These are phyloP conservation scores for Xylaria sp. DNA, from an alignment of 2,329 filamentous ascomycete genomes.

Conservation along the genomic window DNA sequence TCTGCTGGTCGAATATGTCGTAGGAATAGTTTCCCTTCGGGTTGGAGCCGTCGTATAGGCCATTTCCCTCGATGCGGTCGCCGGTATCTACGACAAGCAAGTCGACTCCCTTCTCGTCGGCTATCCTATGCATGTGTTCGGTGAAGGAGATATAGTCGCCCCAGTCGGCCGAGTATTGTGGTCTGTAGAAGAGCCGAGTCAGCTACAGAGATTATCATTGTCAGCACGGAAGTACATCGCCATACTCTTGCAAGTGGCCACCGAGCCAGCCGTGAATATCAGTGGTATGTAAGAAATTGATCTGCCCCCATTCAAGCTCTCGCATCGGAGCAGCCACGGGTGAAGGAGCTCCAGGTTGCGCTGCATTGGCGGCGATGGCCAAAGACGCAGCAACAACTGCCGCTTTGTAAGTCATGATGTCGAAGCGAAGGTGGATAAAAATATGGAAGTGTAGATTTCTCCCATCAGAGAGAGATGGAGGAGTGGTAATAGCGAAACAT, in stretches of 20 bases:
- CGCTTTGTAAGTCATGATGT: slow-evolving; percentile 48
- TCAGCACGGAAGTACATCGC: slow-evolving; percentile 3
- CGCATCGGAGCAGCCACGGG: slow-evolving; percentile 85
- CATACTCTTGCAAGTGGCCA: slow-evolving; percentile 89
- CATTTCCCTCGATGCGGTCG: slow-evolving; percentile 93
- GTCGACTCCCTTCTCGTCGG: slow-evolving; percentile 82
- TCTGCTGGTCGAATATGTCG: slow-evolving; percentile 84
- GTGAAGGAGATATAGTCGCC: slow-evolving; percentile 97
- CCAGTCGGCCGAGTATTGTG: slow-evolving; percentile 96
- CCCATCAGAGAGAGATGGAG: slow-evolving; percentile 28
- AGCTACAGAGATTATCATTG: neutral
- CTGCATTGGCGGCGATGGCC: slow-evolving; percentile 57
- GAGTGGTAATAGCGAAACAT: slow-evolving; percentile 9
- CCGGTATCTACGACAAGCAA: slow-evolving; percentile 95
- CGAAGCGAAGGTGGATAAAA: neutral
- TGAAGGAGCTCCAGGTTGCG: slow-evolving; percentile 83
- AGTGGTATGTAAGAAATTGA: slow-evolving; percentile 97
- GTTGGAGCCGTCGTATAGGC: slow-evolving; percentile 87
- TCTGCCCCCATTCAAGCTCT: slow-evolving; percentile 87
- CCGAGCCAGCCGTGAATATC: slow-evolving; percentile 96
- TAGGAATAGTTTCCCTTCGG: slow-evolving; percentile 92
- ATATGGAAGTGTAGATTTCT: slow-evolving; percentile 3
- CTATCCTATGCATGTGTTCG: slow-evolving; percentile 80
- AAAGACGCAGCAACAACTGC: slow-evolving; percentile 54
- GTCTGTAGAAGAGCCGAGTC: slow-evolving; percentile 58